Conservation (phyloP, 2,329 filamentous ascomycete genomes). For the Neopestalotiopsis clavispora region DNA sequence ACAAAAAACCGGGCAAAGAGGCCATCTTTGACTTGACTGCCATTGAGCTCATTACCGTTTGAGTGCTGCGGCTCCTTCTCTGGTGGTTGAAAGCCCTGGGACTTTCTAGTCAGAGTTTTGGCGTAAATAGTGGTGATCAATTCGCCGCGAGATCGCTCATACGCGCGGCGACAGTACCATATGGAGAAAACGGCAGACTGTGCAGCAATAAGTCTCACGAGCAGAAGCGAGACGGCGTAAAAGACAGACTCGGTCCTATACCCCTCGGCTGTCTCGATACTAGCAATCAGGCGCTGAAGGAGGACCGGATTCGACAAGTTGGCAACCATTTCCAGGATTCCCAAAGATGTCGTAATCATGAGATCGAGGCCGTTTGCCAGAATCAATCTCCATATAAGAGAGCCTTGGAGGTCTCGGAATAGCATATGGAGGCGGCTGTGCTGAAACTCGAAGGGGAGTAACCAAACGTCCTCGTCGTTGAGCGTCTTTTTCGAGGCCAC, state of each 20-base stretch:
- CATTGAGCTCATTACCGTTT: slow-evolving; percentile 27
- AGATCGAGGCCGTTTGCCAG: slow-evolving; percentile 82
- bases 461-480: slow-evolving; percentile 82
- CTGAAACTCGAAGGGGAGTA: slow-evolving; percentile 79
- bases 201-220: slow-evolving; percentile 62
- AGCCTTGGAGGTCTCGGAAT: slow-evolving; percentile 75
- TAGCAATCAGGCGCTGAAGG: slow-evolving; percentile 72
- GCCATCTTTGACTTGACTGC: slow-evolving; percentile 26
- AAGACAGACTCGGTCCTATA: slow-evolving; percentile 63
- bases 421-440: slow-evolving; percentile 75
- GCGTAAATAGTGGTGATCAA: slow-evolving; percentile 86
- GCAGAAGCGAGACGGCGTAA: slow-evolving; percentile 68
- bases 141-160: slow-evolving; percentile 84
- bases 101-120: slow-evolving; percentile 73
- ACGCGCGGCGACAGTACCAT: slow-evolving; percentile 84
- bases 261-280: slow-evolving; percentile 61
- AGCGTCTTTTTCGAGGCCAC: slow-evolving; percentile 69
- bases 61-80: slow-evolving; percentile 25
- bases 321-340: slow-evolving; percentile 62
- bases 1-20: slow-evolving; percentile 32
- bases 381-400: slow-evolving; percentile 71
- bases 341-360: slow-evolving; percentile 67
- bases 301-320: slow-evolving; percentile 69
- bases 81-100: slow-evolving; percentile 45
- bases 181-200: slow-evolving; percentile 72